Conservation (phyloP, 148 eudicot species). For the Chenopodium album region DNA sequence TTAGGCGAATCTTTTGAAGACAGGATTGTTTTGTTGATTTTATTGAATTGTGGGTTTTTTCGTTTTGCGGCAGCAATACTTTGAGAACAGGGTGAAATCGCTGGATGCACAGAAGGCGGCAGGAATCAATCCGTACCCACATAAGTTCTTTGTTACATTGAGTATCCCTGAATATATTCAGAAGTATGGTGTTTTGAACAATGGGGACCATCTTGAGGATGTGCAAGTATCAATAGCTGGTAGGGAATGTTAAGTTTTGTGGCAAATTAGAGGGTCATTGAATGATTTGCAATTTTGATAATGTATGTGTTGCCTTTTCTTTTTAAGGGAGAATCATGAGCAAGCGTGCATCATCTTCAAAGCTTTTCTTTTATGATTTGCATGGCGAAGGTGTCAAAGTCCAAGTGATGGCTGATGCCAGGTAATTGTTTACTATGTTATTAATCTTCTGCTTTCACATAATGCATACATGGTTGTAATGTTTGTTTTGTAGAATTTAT, state of each 20-base stretch:
- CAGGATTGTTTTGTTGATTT: neutral
- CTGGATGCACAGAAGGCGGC: slow-evolving; percentile 69
- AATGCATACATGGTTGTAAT: neutral
- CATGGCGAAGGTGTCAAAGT: slow-evolving; percentile 74
- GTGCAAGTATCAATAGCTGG: slow-evolving; percentile 74
- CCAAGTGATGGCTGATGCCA: slow-evolving; percentile 93
- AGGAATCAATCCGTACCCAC: slow-evolving; percentile 84
- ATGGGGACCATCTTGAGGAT: slow-evolving; percentile 71
- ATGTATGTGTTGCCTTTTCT: neutral
- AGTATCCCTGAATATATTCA: slow-evolving; percentile 53
- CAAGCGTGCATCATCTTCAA: slow-evolving; percentile 86
- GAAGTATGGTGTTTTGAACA: slow-evolving; percentile 52
- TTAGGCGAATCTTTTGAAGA: neutral
- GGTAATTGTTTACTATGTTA: slow-evolving; percentile 37
- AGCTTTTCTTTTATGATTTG: slow-evolving; percentile 85
- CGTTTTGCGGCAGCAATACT: slow-evolving; percentile 65
- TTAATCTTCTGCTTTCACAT: no score
- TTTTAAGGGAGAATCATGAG: slow-evolving; percentile 78
- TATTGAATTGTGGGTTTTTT: neutral
- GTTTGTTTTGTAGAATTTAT: neutral
- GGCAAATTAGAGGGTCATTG: neutral
- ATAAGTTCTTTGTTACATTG: slow-evolving; percentile 64
- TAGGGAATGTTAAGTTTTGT: slow-evolving; percentile 15
- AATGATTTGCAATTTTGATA: neutral
- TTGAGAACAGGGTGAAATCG: slow-evolving; percentile 69